Conservation (phyloP, 2,329 filamentous ascomycete genomes). For the Cercospora berteroae region DNA sequence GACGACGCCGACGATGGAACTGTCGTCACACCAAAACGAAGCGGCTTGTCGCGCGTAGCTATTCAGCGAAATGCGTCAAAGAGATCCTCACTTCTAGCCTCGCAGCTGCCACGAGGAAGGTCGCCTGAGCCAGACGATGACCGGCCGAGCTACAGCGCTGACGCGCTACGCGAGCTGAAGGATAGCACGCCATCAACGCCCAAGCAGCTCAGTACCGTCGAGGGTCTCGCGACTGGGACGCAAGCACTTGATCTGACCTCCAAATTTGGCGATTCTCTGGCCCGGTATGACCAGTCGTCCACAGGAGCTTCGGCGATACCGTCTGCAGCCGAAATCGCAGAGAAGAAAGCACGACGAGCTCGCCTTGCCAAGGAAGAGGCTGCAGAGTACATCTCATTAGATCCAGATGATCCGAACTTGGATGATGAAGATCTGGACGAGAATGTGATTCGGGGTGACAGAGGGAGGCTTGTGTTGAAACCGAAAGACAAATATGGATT, state of each 20-base stretch:
- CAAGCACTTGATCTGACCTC: constrained; percentile 47
- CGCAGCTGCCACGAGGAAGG: constrained; percentile 46
- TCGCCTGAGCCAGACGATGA: constrained; percentile 57
- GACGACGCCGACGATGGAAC: constrained; percentile 52
- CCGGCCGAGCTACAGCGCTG: constrained; percentile 77
- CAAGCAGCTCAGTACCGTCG: constrained; percentile 52
- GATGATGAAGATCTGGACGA: constrained; percentile 46
- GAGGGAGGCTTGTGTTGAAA: constrained; percentile 47
- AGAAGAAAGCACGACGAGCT: constrained; percentile 87
- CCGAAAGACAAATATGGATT: constrained; percentile 59
- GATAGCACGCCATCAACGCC: constrained; percentile 83
- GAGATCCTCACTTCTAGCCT: constrained; percentile 48
- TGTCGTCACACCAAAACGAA: constrained; percentile 62
- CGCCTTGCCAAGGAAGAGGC: constrained; percentile 68
- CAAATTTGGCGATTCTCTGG: constrained; percentile 56
- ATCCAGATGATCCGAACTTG: constrained; percentile 54
- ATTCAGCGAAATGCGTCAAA: constrained; percentile 66
- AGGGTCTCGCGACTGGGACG: constrained; percentile 49
- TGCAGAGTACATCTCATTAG: constrained; percentile 62
- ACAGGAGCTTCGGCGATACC: constrained; percentile 58
- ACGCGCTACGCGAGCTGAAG: constrained; percentile 81
- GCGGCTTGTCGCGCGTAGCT: constrained; percentile 61
- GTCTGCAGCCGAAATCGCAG: constrained; percentile 78
- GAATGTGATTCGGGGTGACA: constrained; percentile 42
- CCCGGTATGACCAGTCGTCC: constrained; percentile 31